Base-by-base conservation (phyloP, 225 moss, liverwort and hornwort genomes). In the Straminergon stramineum region DNA sequence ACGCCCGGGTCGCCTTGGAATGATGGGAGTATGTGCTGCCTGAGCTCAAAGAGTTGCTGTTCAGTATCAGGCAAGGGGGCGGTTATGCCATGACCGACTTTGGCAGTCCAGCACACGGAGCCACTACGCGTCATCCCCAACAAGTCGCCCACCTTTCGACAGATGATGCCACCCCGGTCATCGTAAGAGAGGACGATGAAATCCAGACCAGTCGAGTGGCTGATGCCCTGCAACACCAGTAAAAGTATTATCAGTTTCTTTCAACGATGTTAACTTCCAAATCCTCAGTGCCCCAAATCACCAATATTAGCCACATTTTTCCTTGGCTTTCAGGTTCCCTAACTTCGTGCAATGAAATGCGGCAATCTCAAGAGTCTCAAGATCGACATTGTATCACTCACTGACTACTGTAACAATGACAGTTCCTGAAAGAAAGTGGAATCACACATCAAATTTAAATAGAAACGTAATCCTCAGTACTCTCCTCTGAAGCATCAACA, bases 131-230 rank as follows among this genome's bases (percentile, higher is more conserved):
- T 90, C 82, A 87, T 92, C 41, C 96, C 97, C 9, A 88, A 90
- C 51, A 94, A 93, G 84, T 96, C 95, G 67, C 97, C 95, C 85
- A 98, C 93, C 87, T 94, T 94, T 76, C 98, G 92, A 85, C 98
- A 98, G 21, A 93, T 90, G 84, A 98, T 97, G 82, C 94, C 93
- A 77, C 97, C 96, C 81, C 91, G 93, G 41, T 96, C 95, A 41
- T 98, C 95, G 77, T 98, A 98, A 34, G 96, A 93, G 88, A 98
- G 95, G 45, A 91, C 90, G 48, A 98, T 92, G 62, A 98, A 97
- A 84, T 98, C 97, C 61, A 98, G 88, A 23, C 93, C 94, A 68
- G 67, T 84, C 8, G 94, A 92, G 65, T 91, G 93, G 83, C 95
- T 92, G 58, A 98, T 95, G 10, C 96, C 98, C 96, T 97, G 93